Evolutionary conservation across 2,329 filamentous ascomycete species (phyloP), one percentile per base, ranked within the genome.

Genomic region (Fusarium redolens): DNA sequence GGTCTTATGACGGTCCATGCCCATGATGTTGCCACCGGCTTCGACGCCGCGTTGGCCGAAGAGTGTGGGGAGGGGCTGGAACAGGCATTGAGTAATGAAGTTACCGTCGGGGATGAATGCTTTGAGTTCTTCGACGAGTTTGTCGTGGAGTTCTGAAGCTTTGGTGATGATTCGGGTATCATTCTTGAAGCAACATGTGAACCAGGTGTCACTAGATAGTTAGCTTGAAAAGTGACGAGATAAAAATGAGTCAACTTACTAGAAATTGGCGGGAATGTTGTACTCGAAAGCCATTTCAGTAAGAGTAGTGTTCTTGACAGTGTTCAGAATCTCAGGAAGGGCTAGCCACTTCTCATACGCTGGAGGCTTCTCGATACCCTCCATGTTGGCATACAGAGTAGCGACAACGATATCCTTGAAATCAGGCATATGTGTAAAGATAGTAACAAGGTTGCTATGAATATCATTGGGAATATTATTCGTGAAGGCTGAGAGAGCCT

Each of bases 311-410:
- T 65, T 51, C 59, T 73, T 73, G 22, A 67, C 67, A 6, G 62
- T 68, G 20, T 31, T 73, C 13, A 62, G 13, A 20, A 73, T 73
- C n/a, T 60, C 67, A 4, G 71, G 71, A 4, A 73, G n/a, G 31
- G 63, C 71, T n/a, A 68, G 35, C 63, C 68, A 73, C 20, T 73
- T 71, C n/a, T 68, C 55, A 17, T 73, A 73, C 0, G 67, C 71
- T 6, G 58, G 45, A 25, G 71, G 58, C 18, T 68, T 61, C 10
- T 71, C 67, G 14, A 74, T 20, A 2, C 67, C 71, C 5, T 61
- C 47, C 48, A 73, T 62, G 3, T 73, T 71, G 11, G 62, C 67
- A 47, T 73, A 73, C 4, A 71, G 22, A 33, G 62, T 61, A 18
- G 59, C 67, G 0, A 68, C 33, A 28, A 61, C 48, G 7, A 71